Conservation (phyloP, 139 green algal genomes). For the Micractinium sp. region DNA sequence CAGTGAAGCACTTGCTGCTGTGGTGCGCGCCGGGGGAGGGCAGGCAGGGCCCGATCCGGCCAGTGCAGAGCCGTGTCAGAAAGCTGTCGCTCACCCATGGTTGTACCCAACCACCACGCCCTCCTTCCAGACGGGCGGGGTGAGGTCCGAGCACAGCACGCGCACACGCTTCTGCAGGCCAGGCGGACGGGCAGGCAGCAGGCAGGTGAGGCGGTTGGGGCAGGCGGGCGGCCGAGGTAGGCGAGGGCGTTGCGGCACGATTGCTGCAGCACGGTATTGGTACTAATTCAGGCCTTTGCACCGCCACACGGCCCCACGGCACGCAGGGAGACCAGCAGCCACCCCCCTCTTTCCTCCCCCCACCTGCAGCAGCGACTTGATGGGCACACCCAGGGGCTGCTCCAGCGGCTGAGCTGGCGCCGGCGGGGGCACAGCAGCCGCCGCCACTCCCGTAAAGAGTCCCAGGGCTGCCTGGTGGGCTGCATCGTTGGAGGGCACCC, state of each 20-base stretch:
- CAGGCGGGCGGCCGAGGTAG: neutral
- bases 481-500: neutral
- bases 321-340: neutral
- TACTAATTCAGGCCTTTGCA: neutral
- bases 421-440: neutral
- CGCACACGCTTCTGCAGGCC: slow-evolving; percentile 15
- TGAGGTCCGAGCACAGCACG: neutral
- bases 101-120: slow-evolving; percentile 12
- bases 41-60: too few species aligned
- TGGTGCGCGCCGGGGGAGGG: too few species aligned
- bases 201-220: neutral
- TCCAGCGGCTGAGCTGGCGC: neutral
- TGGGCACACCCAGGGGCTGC: slow-evolving; percentile 5
- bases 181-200: neutral
- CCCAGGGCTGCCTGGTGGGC: neutral
- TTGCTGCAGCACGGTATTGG: neutral
- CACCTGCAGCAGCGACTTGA: neutral
- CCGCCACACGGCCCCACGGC: neutral
- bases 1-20: neutral
- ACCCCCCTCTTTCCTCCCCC: neutral
- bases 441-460: neutral
- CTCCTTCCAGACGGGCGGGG: neutral
- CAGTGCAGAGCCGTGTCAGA: too few species aligned
- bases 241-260: neutral
- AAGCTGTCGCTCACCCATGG: slow-evolving; percentile 9